Evolutionary conservation across 768 basidiomycete genomes (phyloP).

Genomic region (Termitomyces sp.): DNA sequence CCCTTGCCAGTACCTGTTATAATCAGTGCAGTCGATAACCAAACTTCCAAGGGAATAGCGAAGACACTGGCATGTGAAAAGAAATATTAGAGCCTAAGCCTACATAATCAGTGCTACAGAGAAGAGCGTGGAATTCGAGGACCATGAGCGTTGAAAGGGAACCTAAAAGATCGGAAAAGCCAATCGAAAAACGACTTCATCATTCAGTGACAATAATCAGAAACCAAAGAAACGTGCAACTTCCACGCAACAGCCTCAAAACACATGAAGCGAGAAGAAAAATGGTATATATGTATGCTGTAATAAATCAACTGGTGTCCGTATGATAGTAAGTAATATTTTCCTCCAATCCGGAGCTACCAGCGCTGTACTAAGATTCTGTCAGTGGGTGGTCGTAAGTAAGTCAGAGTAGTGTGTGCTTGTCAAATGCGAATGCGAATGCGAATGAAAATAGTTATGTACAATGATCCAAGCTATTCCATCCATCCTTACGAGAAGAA

Average conservation of each 20-base stretch:
- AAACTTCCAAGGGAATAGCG: neutral
- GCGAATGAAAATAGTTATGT: neutral
- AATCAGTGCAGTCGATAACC: neutral
- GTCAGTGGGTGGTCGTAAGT: neutral
- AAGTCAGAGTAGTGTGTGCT: neutral
- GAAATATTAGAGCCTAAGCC: no score
- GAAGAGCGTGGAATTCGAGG: no score
- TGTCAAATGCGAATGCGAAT: neutral
- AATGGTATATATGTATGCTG: constrained; percentile 9
- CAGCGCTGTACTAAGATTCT: constrained; percentile 1
- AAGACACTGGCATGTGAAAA: no score
- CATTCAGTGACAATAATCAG: no score
- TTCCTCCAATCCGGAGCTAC: constrained; percentile 5
- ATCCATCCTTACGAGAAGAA: constrained; percentile 15
- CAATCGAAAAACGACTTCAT: no score
- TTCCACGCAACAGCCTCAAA: no score
- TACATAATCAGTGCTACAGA: no score
- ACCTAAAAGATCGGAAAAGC: no score
- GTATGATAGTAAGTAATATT: constrained; percentile 1
- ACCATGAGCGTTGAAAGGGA: no score
- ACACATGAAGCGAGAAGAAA: neutral
- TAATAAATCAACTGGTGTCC: constrained; percentile 4
- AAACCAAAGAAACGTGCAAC: no score
- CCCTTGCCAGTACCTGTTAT: constrained; percentile 66
- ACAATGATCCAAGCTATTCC: neutral